Evolutionary conservation across 352 stramenopile species (phyloP), one percentile per base, ranked within the genome.

Genomic region (Globisporangium parvum): DNA sequence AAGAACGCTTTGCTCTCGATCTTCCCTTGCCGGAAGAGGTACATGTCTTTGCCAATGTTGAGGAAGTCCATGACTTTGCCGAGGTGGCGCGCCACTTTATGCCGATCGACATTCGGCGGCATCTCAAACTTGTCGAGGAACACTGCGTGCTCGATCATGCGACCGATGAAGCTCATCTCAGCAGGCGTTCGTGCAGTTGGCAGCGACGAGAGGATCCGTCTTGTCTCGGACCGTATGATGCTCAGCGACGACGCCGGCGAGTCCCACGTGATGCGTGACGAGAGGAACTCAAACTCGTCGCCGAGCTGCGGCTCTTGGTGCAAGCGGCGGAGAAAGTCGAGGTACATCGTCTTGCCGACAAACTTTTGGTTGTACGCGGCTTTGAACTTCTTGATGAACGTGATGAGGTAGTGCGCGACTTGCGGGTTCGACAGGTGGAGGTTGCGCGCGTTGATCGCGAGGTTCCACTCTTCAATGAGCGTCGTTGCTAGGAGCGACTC

Each of bases 361-460:
- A 91, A 88, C 47, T 89, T 89, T 37, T 88, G 72, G 47, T 80
- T 80, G 56, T 90, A 88, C 2, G 77, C 74, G 6, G 72, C 69
- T 51, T 93, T 88, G 51, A 93, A 93, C 55, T 84, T 75, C 53
- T 84, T 76, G 20, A 93, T 83, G 63, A 91, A 88, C 2, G 65
- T 85, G 47, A 86, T 70, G 15, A 93, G 65, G 65, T 88, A 68
- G 23, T 78, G 71, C 8, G 81, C 73, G 1, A 93, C 80, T 6
- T 72, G 56, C 3, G 82, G 80, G 42, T 93, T 93, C 5, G 77
- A 77, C 15, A 88, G 57, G 26, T 85, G 75, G 24, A 90, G 39
- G 24, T 85, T 77, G 28, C 73, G 74, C 15, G 78, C 79, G 58
- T 82, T 84, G 21, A 77, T 62, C 6, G 75, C 66, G 31, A 91